Conservation (phyloP, 2,329 filamentous ascomycete genomes). For the Cadophora malorum region DNA sequence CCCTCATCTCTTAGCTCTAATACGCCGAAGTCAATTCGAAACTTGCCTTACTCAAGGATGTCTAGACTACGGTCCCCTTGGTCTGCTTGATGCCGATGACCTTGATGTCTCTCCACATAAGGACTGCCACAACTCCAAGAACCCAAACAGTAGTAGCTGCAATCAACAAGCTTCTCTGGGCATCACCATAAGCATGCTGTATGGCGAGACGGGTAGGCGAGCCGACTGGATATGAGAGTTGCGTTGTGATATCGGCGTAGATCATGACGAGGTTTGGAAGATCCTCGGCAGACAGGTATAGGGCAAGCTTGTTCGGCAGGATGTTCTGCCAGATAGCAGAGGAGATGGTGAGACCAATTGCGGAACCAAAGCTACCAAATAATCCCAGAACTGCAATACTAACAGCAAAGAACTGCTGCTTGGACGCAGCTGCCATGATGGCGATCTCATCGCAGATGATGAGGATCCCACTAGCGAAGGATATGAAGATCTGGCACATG, state of each 20-base stretch:
- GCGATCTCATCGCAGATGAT: slow-evolving; percentile 64
- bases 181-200: background rate
- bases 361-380: background rate
- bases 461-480: slow-evolving; percentile 60
- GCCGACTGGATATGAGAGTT: background rate
- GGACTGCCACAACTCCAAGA: slow-evolving; percentile 45
- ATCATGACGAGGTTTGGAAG: background rate
- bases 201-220: background rate
- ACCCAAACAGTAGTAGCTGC: background rate
- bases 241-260: background rate
- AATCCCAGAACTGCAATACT: slow-evolving; percentile 1
- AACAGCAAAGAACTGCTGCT: slow-evolving; percentile 5
- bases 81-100: slow-evolving; percentile 44
- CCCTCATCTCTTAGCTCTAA: background rate
- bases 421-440: slow-evolving; percentile 52
- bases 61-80: slow-evolving; percentile 19
- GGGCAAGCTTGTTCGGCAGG: background rate
- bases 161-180: background rate
- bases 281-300: background rate
- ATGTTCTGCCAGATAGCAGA: background rate
- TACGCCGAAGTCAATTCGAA: background rate
- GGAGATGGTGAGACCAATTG: background rate
- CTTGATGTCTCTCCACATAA: slow-evolving; percentile 53
- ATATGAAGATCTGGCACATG: slow-evolving; percentile 63
- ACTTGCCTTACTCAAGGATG: background rate